These are phyloP conservation scores for Synchytrium microbalum DNA, from an alignment of 371 early-diverging fungal genomes.

Conservation along the genomic window DNA sequence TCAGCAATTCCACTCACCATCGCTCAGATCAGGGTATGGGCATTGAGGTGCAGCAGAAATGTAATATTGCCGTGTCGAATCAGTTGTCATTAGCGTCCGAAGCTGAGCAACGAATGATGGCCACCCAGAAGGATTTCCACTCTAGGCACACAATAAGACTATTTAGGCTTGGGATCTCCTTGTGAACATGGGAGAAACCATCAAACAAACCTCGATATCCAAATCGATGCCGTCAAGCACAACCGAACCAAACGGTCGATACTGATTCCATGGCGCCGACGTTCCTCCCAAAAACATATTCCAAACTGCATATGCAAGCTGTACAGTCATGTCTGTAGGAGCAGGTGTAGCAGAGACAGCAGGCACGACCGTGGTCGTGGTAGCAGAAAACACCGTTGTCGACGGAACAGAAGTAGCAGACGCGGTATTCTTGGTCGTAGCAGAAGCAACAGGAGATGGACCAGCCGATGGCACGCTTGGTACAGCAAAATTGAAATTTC, in stretches of 20 bases:
- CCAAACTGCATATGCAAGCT: conserved; percentile 16
- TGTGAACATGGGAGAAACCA: not conserved
- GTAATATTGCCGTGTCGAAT: not conserved
- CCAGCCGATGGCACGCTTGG: no score
- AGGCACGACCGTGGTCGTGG: no score
- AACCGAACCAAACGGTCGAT: conserved; percentile 22
- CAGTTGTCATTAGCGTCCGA: not conserved
- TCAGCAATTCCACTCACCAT: no score
- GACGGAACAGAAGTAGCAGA: no score
- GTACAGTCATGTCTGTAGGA: not conserved
- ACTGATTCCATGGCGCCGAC: conserved; percentile 6
- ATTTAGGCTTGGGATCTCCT: no score
- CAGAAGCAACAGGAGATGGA: no score
- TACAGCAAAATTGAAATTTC: not conserved
- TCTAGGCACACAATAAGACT: no score
- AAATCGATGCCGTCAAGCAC: conserved; percentile 24
- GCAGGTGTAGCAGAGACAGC: no score
- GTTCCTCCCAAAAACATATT: conserved; percentile 25
- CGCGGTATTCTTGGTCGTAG: no score
- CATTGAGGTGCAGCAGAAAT: conserved; percentile 16
- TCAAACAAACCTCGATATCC: conserved; percentile 18
- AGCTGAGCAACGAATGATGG: not conserved
- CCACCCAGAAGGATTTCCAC: no score
- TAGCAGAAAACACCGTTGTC: no score
- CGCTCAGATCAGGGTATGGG: conserved; percentile 11